Evolutionary conservation across 2,329 filamentous ascomycete genomes (phyloP), one percentile per base, ranked within the genome.

Genomic region (Sporothrix schenckii): DNA sequence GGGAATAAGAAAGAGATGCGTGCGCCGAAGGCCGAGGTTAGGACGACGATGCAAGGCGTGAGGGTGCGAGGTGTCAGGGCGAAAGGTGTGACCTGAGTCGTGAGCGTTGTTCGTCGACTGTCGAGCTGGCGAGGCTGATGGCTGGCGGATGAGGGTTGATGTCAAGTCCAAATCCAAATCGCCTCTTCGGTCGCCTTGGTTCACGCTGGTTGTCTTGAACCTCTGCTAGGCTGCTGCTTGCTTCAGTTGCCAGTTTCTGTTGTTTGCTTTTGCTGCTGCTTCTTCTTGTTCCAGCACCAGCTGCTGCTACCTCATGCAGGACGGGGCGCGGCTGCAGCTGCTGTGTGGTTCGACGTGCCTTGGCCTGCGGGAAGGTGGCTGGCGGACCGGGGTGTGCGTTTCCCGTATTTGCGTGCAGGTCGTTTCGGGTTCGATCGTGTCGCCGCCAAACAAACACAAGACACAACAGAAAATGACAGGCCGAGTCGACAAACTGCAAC

Each of bases 271-370:
- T 68, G 65, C 30, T 39, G n/a, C n/a, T 54, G 65, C 58, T 11
- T 39, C 3, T 2, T n/a, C n/a, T n/a, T n/a, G n/a, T n/a, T n/a
- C n/a, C n/a, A n/a, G n/a, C n/a, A n/a, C n/a, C n/a, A n/a, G n/a
- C n/a, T n/a, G n/a, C 58, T 66, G 52, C 68, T 24, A 58, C 60
- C 68, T 66, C 60, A 70, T 70, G 68, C 68, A 70, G 60, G 50
- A 58, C 52, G 47, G 24, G 60, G 27, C 30, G 52, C 30, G 34
- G 53, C 47, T 63, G 61, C 50, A 39, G 50, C 58, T 50, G 60
- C 61, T 50, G 41, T 58, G 53, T 58, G 53, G 21, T 50, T 68
- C 47, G 66, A 68, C 53, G 53, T 53, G 66, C 66, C 52, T 68
- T 54, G 58, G 58, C 58, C 49, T 50, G 47, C 49, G 50, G 34